Evolutionary conservation across 2,329 filamentous ascomycete genomes (phyloP), one percentile per base, ranked within the genome.

Genomic region (Aspergillus ustus): DNA sequence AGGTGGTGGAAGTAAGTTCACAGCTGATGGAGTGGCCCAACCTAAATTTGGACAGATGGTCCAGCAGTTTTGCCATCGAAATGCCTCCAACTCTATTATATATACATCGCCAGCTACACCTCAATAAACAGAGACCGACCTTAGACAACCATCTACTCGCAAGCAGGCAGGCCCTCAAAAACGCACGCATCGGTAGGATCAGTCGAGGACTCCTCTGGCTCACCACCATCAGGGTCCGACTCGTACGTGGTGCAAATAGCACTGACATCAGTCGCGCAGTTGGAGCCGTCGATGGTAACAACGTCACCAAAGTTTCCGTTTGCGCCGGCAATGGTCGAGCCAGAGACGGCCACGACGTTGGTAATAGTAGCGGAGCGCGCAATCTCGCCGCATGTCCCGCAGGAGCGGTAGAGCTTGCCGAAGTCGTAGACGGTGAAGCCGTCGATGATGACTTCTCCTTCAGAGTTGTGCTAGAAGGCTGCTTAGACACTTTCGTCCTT

Each of bases 401-500:
- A 84, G 52, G 76, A 75, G 61, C 81, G 80, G 74, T 82, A 83
- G 46, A 83, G 67, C 71, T 79, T 80, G 63, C 77, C 78, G 52
- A 77, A 73, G 68, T 80, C 72, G 50, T 75, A 70, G 34, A 76
- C 75, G 28, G 74, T 76, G 67, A 78, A 80, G 63, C 75, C 75
- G 50, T 75, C 71, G 59, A 78, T 66, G 55, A 51, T 69, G 56
- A 73, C 68, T n/a, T 69, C 72, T 45, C 73, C 74, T 46, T 65
- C 67, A 54, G 71, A 71, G 65, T 77, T 77, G 67, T 75, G 73
- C 59, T n/a, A n/a, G n/a, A n/a, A n/a, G n/a, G n/a, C n/a, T n/a
- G n/a, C n/a, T n/a, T n/a, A n/a, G n/a, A n/a, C n/a, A n/a, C n/a
- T n/a, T n/a, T n/a, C n/a, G n/a, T n/a, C n/a, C n/a, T n/a, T n/a